These are phyloP conservation scores for Croton setiger DNA, from an alignment of 441 rosid species.

Conservation along the genomic window DNA sequence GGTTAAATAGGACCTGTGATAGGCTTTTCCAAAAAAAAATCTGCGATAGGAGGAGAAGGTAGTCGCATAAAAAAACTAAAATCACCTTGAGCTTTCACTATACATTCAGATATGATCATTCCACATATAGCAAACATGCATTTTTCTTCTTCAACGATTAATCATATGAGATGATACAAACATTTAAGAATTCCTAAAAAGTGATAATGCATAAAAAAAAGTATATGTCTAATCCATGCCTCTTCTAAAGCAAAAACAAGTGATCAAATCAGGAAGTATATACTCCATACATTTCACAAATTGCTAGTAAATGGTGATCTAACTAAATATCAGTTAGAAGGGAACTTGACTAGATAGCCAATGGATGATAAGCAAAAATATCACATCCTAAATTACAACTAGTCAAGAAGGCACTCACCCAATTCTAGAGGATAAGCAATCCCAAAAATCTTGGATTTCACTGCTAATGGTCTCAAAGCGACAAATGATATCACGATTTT, in stretches of 20 bases:
- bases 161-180: background rate
- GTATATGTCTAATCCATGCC: background rate
- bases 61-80: too few relatives aligned
- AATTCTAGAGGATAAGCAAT: slow-evolving; percentile 8
- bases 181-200: background rate
- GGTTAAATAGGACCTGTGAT: too few relatives aligned
- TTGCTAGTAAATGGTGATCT: background rate
- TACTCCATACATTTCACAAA: background rate
- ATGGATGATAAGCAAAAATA: background rate
- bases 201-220: too few relatives aligned
- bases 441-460: slow-evolving; percentile 17
- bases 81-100: background rate
- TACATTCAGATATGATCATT: background rate
- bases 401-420: background rate
- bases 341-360: background rate
- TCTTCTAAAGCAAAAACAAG: background rate
- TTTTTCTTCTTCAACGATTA: background rate
- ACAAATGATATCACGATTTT: background rate
- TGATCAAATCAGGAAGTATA: background rate
- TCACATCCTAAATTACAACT: background rate
- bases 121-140: background rate
- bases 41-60: background rate
- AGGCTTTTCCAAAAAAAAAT: too few relatives aligned
- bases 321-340: background rate
- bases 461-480: slow-evolving; percentile 2